A percentile compares a stretch with the other conserved stretches of the same genome.
These are phyloP conservation scores for Xylaria flabelliformis DNA, from an alignment of 495 filamentous ascomycete species.

Conservation along the genomic window DNA sequence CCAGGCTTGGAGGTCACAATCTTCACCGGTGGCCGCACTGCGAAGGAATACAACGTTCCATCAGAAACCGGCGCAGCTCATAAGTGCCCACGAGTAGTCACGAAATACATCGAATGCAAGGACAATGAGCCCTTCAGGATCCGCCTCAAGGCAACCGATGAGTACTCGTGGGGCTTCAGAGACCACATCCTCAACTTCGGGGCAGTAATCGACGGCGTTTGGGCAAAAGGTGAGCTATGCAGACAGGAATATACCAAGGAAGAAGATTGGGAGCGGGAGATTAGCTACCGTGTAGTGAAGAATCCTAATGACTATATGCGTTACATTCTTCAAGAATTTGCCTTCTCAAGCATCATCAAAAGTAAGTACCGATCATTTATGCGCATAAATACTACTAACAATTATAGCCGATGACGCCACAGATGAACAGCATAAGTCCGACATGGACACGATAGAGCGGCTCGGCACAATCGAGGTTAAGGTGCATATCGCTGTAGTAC, in stretches of 20 bases:
- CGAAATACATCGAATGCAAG: constrained; percentile 24
- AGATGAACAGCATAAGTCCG: not conserved
- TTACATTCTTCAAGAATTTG: constrained; percentile 6
- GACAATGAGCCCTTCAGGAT: constrained; percentile 4
- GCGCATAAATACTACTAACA: not conserved
- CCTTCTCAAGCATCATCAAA: constrained; percentile 4
- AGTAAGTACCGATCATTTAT: constrained; percentile 6
- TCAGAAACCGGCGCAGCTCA: not conserved
- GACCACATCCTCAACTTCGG: not conserved
- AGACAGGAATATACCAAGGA: not conserved
- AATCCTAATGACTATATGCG: not conserved
- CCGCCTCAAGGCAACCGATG: constrained; percentile 12
- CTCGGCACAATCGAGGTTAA: constrained; percentile 15
- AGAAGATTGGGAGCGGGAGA: constrained; percentile 1
- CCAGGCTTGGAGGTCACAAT: constrained; percentile 21
- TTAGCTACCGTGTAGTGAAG: not conserved
- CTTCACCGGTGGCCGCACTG: not conserved
- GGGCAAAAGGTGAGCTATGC: constrained; percentile 8
- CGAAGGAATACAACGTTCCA: constrained; percentile 19
- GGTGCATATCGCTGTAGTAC: not conserved
- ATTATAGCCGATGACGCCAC: not conserved
- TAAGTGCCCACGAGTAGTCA: not conserved
- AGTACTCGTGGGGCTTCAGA: constrained; percentile 10
- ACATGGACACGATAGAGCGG: not conserved
- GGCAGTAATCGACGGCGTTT: constrained; percentile 11